Base-by-base conservation (phyloP, 2,329 filamentous ascomycete genomes). In the Calonectria hawksworthii region DNA sequence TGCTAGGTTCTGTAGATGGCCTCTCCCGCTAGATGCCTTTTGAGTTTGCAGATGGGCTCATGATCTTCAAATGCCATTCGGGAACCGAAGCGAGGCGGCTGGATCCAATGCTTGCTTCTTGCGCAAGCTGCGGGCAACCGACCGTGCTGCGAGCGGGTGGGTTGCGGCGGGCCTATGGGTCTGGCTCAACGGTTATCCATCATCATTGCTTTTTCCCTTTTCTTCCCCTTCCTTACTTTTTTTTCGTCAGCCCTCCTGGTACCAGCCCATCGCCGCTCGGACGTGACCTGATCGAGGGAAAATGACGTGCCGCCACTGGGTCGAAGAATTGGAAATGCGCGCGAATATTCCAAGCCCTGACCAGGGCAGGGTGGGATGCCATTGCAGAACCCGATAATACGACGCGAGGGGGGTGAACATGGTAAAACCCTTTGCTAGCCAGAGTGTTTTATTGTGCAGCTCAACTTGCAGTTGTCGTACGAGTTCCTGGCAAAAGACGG, bases 301-400 rank as follows among this genome's bases (percentile, higher is more conserved):
- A 61, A 68, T 73, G 71, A 65, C 71, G 71, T 69, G 65, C 71
- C 34, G 64, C 47, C n/a, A 56, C 50, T 26, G 23, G 64, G 30
- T 51, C 30, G 23, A 59, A 65, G 44, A 59, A 63, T 72, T 72
- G 30, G 32, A 65, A 65, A 66, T 51, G 64, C 64, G 44, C n/a
- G 63, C 44, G 30, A 63, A 72, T 67, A 30, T 67, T 59, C 38
- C 69, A 71, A 47, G 14, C 56, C 61, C 63, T 36, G 41, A 52
- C 34, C 51, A 36, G 51, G 54, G 44, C 51, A 36, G 51, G 54
- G 44, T 63, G 3, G 23, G 23, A 41, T 21, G 36, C 56, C 18
- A 36, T 28, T 28, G 34, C 34, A 63, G 36, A 44, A 28, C 7
- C 23, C 56, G 41, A 63, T 63, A 28, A 63, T 7, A 63, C 34